phyloP scores from a whole-genome alignment of 371 early-diverging fungal genomes.

The Mucor ambiguus region DNA sequence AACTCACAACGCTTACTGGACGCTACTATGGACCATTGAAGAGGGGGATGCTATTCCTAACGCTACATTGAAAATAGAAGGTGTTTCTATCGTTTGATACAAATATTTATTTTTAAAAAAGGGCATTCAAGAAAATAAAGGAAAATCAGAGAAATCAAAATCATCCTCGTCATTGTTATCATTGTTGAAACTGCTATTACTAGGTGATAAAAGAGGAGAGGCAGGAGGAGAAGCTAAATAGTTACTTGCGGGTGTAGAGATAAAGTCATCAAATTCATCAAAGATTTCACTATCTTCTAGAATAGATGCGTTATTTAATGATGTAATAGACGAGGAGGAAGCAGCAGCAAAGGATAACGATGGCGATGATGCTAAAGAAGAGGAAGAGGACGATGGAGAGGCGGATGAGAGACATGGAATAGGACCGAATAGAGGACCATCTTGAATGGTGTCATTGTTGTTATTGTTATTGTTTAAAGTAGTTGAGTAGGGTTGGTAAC shows the following conservation, averaged over 20 bases:
- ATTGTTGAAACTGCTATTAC: not conserved
- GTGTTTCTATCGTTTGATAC: conserved; percentile 2
- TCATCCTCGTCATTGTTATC: conserved; percentile 10
- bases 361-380: not conserved
- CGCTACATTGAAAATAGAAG: conserved; percentile 16
- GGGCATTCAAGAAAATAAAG: conserved; percentile 16
- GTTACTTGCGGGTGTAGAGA: conserved; percentile 1
- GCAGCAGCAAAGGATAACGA: not conserved
- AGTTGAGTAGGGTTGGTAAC: conserved; percentile 18
- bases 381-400: not conserved
- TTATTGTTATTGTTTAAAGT: not conserved
- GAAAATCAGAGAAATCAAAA: conserved; percentile 20
- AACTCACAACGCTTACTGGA: conserved; percentile 16
- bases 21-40: conserved; percentile 20
- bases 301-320: conserved; percentile 1
- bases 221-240: conserved; percentile 20
- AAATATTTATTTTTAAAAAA: not conserved
- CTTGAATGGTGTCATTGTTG: not conserved
- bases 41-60: not conserved
- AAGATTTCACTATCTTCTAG: conserved; percentile 18
- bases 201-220: conserved; percentile 17
- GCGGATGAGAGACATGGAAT: not conserved
- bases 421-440: conserved; percentile 11
- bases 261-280: conserved; percentile 20
- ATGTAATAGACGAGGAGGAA: not conserved